Percentiles rank a stretch among this genome's conserved stretches.
Conservation (phyloP, 345 rosid species). For the Gossypium herbaceum region DNA sequence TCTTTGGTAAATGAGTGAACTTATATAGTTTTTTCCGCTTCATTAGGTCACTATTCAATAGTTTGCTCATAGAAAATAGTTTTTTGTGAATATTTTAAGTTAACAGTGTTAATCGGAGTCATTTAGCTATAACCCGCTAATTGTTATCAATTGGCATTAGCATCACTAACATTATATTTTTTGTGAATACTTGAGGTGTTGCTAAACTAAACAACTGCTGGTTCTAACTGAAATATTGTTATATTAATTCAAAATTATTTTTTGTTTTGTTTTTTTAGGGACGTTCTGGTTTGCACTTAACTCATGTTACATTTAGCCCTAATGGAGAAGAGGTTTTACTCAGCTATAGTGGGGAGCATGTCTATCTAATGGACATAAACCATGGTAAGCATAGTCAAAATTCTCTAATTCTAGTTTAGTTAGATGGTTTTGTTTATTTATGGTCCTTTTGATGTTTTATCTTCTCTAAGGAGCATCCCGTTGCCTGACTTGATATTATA, state of each 20-base stretch:
- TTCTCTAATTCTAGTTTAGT: conserved; percentile 11
- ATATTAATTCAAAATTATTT: conserved; percentile 1
- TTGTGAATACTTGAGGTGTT: background rate
- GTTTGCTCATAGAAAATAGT: background rate
- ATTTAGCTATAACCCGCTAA: background rate
- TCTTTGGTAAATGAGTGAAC: background rate
- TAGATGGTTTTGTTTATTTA: background rate
- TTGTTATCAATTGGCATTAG: background rate
- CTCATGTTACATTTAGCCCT: conserved; percentile 96
- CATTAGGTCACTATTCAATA: background rate
- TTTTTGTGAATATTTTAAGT: background rate
- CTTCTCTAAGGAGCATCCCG: background rate
- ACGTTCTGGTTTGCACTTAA: conserved; percentile 70
- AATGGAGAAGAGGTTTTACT: conserved; percentile 91
- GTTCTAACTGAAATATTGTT: background rate
- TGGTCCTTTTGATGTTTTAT: background rate
- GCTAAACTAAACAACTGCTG: background rate
- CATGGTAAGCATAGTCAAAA: conserved; percentile 47
- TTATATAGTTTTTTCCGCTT: background rate
- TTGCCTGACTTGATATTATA: background rate
- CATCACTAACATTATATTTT: background rate
- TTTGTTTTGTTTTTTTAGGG: conserved; percentile 46
- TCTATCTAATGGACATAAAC: conserved; percentile 73
- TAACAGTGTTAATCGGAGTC: background rate
- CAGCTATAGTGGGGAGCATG: conserved; percentile 96